Evolutionary conservation across 1,284 basidiomycete genomes (phyloP), one percentile per base, ranked within the genome.

Genomic region (Irpex rosettiformis): DNA sequence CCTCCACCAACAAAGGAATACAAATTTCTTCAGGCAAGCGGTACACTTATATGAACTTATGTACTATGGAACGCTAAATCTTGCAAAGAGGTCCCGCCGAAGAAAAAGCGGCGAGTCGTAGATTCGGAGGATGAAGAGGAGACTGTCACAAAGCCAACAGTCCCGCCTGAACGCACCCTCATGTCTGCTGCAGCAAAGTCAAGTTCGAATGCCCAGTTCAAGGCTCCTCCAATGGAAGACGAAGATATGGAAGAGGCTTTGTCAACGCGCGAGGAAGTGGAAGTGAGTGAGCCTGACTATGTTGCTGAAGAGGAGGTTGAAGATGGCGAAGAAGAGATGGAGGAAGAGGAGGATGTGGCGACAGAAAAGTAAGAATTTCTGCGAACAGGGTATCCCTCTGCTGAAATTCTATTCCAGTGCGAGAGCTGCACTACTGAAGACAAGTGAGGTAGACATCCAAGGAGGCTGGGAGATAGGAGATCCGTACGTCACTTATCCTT

Each of bases 391-490:
- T 21, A 16, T 11, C 8, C 11, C 2, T n/a, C 10, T n/a, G 42
- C 7, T 21, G 13, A 57, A 40, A 40, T 49, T 42, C 8, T 18
- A 29, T 45, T 4, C 24, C 59, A 94, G 93, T 65, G 93, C 90
- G 13, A 85, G 91, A 65, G 82, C 80, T 52, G 87, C 82, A 6
- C 70, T 92, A 30, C 80, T 79, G 24, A 80, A 82, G 63, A 85
- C 80, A 56, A 71, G 79, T 18, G 86, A 89, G n/a, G 88, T 93
- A 1, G 91, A 94, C 65, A 79, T 93, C 13, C 80, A 86, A 61
- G 89, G 89, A 54, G 90, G 89, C 2, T 98, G 96, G 96, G 91
- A 94, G 76, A 77, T 78, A 30, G 94, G 93, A 25, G 81, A 90
- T 65, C 84, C 93, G 94, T 96, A 68, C 66, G 91, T 80, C 33